Evolutionary conservation across 1,284 basidiomycete species (phyloP), one percentile per base, ranked within the genome.

Genomic region (Schizophyllum commune): DNA sequence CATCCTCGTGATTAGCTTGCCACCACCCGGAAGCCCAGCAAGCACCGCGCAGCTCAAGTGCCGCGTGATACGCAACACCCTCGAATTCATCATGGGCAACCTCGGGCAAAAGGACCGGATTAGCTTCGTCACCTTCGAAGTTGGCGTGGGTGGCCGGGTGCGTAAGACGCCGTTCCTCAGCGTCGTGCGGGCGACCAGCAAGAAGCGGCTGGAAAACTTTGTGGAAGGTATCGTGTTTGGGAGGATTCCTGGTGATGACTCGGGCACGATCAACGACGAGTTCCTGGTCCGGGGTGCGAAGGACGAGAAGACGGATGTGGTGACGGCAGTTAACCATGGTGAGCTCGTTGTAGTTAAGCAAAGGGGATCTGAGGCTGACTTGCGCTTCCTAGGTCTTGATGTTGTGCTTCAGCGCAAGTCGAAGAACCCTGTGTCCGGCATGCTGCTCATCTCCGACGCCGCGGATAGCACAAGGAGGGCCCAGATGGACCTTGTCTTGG

Each of bases 401-500:
- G 88, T 96, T 32, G 89, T 98, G 17, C 77, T 99, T 32, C 95
- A 97, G 71, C 89, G 96, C 62, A 97, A 96, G 77, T 78, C 86
- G 51, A 91, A 92, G 67, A 98, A 97, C 72, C 86, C 94, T 0
- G 75, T 96, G 15, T 89, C 92, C 0, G 94, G 94, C 19, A 92
- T 99, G 86, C 76, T 98, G 55, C 82, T 99, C 21, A 87, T 98
- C 66, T 94, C 92, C 72, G 96, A 99, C 70, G 89, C 92, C 1
- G 80, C 89, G 5, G 95, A 98, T 69, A 89, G 85, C 65, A 93
- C 95, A 11, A 86, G 92, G 57, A 87, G 94, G n/a, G 92, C 93
- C n/a, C 94, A 98, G 74, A 98, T 99, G 94, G 95, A 98, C 69
- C 83, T 99, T 19, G 94, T 98, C 32, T 88, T 97, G 63, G 95